Conservation (phyloP, 768 basidiomycete genomes). For the Boletus sp. region DNA sequence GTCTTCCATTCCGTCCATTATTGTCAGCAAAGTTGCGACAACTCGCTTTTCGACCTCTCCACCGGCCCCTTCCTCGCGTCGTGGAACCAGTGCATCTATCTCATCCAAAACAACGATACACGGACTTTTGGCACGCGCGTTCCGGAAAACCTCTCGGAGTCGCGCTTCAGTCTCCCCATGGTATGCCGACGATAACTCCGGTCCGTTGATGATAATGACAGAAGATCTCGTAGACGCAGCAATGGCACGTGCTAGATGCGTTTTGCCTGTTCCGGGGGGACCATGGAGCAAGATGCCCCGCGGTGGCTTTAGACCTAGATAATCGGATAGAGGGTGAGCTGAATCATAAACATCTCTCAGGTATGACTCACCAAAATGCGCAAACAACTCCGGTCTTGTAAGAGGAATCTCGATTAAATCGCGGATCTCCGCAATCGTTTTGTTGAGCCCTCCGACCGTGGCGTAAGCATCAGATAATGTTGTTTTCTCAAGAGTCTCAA, state of each 20-base stretch:
- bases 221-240: constrained; percentile 83
- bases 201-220: constrained; percentile 93
- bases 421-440: constrained; percentile 83
- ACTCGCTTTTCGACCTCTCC: constrained; percentile 97
- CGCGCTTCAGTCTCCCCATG: constrained; percentile 96
- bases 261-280: constrained; percentile 97
- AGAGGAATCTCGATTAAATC: constrained; percentile 86
- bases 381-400: constrained; percentile 77
- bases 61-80: constrained; percentile 83
- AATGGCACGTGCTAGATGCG: constrained; percentile 92
- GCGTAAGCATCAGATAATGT: constrained; percentile 62
- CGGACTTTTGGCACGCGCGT: constrained; percentile 78
- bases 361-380: constrained; percentile 58
- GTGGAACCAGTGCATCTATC: constrained; percentile 91
- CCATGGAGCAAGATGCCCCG: constrained; percentile 93
- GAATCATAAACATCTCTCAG: constrained; percentile 13
- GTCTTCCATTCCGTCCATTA: constrained; percentile 87
- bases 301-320: constrained; percentile 86
- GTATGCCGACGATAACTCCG: constrained; percentile 91
- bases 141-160: constrained; percentile 84
- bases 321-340: constrained; percentile 3
- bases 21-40: constrained; percentile 90
- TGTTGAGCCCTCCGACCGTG: constrained; percentile 82
- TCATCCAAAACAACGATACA: constrained; percentile 96
- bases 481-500: constrained; percentile 47